Conservation (phyloP, 2,329 filamentous ascomycete species). For the Aspergillus sergii region DNA sequence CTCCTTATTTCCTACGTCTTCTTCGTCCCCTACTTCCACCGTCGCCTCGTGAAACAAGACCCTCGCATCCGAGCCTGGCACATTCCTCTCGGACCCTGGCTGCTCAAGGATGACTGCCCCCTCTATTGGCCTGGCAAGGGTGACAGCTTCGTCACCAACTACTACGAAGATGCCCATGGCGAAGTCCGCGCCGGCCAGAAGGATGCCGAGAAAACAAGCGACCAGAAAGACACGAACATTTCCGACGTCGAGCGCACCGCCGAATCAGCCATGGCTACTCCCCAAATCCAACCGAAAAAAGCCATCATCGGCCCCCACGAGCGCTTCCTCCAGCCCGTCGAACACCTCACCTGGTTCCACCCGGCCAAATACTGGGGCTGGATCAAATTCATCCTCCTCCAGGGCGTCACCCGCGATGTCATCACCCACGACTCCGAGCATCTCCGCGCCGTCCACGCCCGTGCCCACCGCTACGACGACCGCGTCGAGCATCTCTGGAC, state of each 20-base stretch:
- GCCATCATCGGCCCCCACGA: slow-evolving; percentile 25
- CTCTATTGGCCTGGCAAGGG: slow-evolving; percentile 46
- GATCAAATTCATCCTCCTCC: slow-evolving; percentile 48
- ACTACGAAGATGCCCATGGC: slow-evolving; percentile 41
- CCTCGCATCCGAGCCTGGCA: slow-evolving; percentile 28
- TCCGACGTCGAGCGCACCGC: slow-evolving; percentile 16
- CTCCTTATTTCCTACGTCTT: slow-evolving; percentile 26
- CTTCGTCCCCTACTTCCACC: slow-evolving; percentile 31
- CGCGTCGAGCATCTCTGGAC: slow-evolving; percentile 53
- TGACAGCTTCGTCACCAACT: slow-evolving; percentile 41
- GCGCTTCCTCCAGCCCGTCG: slow-evolving; percentile 27
- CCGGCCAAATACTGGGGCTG: slow-evolving; percentile 39
- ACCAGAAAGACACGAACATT: slow-evolving; percentile 12
- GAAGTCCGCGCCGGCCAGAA: slow-evolving; percentile 25
- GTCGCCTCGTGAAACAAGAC: slow-evolving; percentile 29
- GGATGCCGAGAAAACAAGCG: slow-evolving; percentile 1
- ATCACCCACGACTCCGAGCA: slow-evolving; percentile 43
- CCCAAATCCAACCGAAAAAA: slow-evolving; percentile 23
- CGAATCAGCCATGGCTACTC: slow-evolving; percentile 21
- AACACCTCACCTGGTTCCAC: slow-evolving; percentile 19
- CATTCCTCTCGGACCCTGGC: slow-evolving; percentile 44
- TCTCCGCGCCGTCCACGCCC: slow-evolving; percentile 44
- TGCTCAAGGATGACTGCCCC: slow-evolving; percentile 41
- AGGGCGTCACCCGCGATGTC: slow-evolving; percentile 47
- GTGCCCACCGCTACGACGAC: slow-evolving; percentile 49